Evolutionary conservation across 2,329 filamentous ascomycete genomes (phyloP).

Genomic region (Coleophoma crateriformis): DNA sequence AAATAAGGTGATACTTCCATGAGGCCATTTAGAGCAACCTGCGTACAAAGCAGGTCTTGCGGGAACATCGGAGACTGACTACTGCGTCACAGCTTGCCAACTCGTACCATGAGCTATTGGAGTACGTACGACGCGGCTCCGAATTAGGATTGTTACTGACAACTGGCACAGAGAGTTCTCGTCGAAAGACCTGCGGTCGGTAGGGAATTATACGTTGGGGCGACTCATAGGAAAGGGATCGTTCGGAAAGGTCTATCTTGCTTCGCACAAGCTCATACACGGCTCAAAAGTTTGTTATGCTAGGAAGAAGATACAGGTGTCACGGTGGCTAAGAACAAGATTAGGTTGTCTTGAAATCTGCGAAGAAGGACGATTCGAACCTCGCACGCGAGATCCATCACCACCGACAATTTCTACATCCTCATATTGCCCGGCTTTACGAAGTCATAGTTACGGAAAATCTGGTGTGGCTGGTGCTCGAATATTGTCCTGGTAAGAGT

Average conservation of each 20-base stretch:
- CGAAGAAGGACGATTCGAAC: constrained; percentile 92
- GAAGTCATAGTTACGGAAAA: constrained; percentile 96
- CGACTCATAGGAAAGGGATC: constrained; percentile 94
- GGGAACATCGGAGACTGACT: constrained; percentile 27
- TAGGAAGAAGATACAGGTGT: too few relatives aligned
- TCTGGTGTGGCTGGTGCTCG: constrained; percentile 91
- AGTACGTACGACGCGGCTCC: constrained; percentile 52
- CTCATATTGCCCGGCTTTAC: constrained; percentile 93
- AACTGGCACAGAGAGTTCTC: constrained; percentile 72
- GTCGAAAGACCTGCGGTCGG: constrained; percentile 81
- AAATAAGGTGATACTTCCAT: constrained; percentile 43
- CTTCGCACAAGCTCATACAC: constrained; percentile 95
- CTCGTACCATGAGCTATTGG: constrained; percentile 93
- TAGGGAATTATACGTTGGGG: constrained; percentile 92
- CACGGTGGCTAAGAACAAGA: too few relatives aligned
- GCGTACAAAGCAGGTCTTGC: constrained; percentile 2
- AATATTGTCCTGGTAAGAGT: constrained; percentile 81
- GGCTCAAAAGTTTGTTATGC: constrained; percentile 72
- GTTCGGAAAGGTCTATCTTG: constrained; percentile 97
- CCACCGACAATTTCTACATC: constrained; percentile 94
- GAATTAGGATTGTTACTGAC: too few relatives aligned
- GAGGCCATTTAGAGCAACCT: constrained; percentile 4
- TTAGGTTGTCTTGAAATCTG: constrained; percentile 96
- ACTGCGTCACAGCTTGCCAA: constrained; percentile 69
- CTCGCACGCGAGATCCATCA: constrained; percentile 97